Base-by-base conservation (phyloP, 2,329 filamentous ascomycete genomes). In the Fusarium sp. region DNA sequence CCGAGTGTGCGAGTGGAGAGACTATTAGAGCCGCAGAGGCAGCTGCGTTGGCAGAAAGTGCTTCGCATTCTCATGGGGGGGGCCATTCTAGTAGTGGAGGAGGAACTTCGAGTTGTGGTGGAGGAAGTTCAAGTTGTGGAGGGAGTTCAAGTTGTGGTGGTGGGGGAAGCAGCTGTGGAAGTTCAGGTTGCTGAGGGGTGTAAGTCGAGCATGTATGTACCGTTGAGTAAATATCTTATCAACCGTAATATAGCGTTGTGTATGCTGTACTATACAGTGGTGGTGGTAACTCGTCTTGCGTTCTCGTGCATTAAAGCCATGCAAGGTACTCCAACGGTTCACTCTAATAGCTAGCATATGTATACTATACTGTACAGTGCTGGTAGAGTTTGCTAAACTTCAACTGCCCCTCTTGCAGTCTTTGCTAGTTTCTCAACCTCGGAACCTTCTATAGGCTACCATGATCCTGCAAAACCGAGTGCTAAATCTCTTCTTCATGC, bases 61-160 rank as follows among this genome's bases (percentile, higher is more conserved):
- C 44, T 22, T 68, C 63, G 12, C 40, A 38, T 22, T 63, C 62
- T 14, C 50, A 59, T 40, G 59, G 68, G 25, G 64, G 68, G 42
- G 68, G 68, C 32, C 44, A 55, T 54, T 66, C 66, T 54, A 55
- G 68, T n/a, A 59, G 68, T 30, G 68, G 63, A 51, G 68, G 66
- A 47, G 29, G 60, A 14, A 49, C 25, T 49, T 59, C 59, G 6
- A 53, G 62, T 16, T 63, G 55, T 49, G 63, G 61, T 27, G 62
- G 60, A 22, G 24, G 45, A 27, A 42, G 49, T 40, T 61, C 51
- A 9, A 24, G 42, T 30, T 60, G 27, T 27, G 22, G 32, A 38
- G 46, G 47, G 11, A 30, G 55, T 67, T 66, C 34, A 22, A 42
- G 53, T 16, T 64, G 25, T 30, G 44, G 43, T 45, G 56, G 20